phyloP scores from a whole-genome alignment of 176 grass and related monocot species.

The Carex pumila region DNA sequence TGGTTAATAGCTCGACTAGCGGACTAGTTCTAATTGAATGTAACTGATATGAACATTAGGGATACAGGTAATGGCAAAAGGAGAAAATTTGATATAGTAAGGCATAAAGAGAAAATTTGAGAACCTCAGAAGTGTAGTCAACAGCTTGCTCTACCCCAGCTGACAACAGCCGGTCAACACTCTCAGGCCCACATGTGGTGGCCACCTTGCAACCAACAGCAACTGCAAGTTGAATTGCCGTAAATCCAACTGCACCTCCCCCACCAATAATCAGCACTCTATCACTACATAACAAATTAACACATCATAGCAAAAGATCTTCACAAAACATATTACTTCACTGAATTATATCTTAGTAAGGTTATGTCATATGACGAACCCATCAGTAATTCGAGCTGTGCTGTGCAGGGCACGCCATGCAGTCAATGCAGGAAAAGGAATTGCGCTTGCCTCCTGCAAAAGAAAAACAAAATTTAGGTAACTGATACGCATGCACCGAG shows the following conservation, averaged over 20 bases:
- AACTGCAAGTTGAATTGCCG: slow-evolving; percentile 70
- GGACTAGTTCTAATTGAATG: neutral
- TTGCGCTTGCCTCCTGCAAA: slow-evolving; percentile 77
- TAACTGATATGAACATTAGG: neutral
- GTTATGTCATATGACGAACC: slow-evolving; percentile 47
- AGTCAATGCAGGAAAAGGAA: slow-evolving; percentile 94
- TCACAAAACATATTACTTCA: neutral
- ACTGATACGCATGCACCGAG: neutral
- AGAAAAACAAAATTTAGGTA: slow-evolving; percentile 10
- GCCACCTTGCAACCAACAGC: slow-evolving; percentile 66
- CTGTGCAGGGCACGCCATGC: slow-evolving; percentile 91
- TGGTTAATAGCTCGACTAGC: neutral
- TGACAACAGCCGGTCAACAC: slow-evolving; percentile 51
- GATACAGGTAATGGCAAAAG: neutral
- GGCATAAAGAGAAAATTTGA: neutral
- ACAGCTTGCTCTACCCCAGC: slow-evolving; percentile 88
- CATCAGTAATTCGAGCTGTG: slow-evolving; percentile 72
- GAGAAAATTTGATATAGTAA: neutral
- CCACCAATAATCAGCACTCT: slow-evolving; percentile 86
- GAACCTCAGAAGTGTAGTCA: slow-evolving; percentile 86
- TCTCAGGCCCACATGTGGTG: slow-evolving; percentile 76
- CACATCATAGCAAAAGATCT: neutral
- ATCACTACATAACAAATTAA: slow-evolving; percentile 51
- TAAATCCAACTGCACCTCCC: slow-evolving; percentile 87
- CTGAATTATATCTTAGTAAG: neutral